phyloP scores from a whole-genome alignment of 2,329 filamentous ascomycete species.

The Fusarium coffeatum region DNA sequence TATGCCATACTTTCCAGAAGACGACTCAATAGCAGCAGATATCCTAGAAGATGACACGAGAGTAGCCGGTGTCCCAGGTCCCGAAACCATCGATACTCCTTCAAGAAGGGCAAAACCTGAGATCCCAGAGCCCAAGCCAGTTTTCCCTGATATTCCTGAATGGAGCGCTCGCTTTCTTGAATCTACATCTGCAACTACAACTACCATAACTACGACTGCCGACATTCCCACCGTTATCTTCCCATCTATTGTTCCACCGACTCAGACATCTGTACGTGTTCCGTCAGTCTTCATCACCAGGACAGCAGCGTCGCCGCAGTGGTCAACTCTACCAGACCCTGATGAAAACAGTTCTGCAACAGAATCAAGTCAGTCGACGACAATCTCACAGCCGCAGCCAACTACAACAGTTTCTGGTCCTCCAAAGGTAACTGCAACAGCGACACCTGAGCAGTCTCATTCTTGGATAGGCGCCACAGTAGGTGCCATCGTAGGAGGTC shows the following conservation, averaged over 20 bases:
- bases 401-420: background rate
- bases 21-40: background rate
- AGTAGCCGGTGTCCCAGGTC: background rate
- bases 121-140: background rate
- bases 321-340: slow-evolving; percentile 1
- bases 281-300: slow-evolving; percentile 1
- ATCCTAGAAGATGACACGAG: background rate
- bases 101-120: background rate
- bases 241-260: background rate
- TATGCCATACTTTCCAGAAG: background rate
- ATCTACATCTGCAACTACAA: background rate
- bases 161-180: background rate
- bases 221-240: background rate
- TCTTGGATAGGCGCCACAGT: no score
- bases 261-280: background rate
- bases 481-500: background rate
- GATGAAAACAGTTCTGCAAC: background rate
- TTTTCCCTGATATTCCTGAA: background rate
- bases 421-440: background rate
- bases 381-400: background rate
- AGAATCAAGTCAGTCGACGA: background rate
- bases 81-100: background rate
- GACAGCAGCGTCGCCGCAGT: background rate
- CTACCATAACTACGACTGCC: background rate
- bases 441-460: no score